Evolutionary conservation across 441 rosid genomes (phyloP), one percentile per base, ranked within the genome.

Genomic region (Aleurites moluccanus): DNA sequence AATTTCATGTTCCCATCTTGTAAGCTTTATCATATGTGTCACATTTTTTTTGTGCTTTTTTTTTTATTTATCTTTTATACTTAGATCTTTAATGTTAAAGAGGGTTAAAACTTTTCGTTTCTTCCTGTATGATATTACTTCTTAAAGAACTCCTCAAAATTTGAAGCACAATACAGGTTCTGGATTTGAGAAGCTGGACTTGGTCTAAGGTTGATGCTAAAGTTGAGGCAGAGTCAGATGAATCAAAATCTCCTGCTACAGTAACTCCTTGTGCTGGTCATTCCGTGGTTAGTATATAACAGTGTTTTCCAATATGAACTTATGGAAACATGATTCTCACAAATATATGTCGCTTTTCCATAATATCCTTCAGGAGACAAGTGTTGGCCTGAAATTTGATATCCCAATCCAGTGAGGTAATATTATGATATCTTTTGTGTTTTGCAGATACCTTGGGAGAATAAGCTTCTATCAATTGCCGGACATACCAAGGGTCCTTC

Each of bases 401-500:
- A 53, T 68, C 42, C 40, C 67, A 62, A 65, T 77, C 49, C 13
- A 64, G 60, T 80, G 62, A 55, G 60, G 67, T 57, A 57, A 67
- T 67, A 57, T 75, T 52, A 72, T 64, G 30, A 57, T 60, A 42
- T 79, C 33, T 44, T 45, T 60, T 72, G 28, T 82, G 64, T 72
- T 78, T 72, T 80, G 60, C 79, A 94, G 99, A 88, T 94, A 85
- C 80, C 97, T 38, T 94, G 98, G 98, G 98, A 89, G 69, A 89
- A 91, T 83, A 92, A 90, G 79, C 96, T 96, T 84, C 85, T 96
- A 68, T 91, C 98, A 64, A 71, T 96, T 72, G 98, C 94, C 71
- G 99, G 99, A 72, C 98, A 96, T 81, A 90, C 96, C 40, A 96
- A 94, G 85, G 90, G 90, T 88, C 97, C 90, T 73, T 87, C 92